Evolutionary conservation across 208 protist species (phyloP), one percentile per base, ranked within the genome.

Genomic region (Crithidia bombi): DNA sequence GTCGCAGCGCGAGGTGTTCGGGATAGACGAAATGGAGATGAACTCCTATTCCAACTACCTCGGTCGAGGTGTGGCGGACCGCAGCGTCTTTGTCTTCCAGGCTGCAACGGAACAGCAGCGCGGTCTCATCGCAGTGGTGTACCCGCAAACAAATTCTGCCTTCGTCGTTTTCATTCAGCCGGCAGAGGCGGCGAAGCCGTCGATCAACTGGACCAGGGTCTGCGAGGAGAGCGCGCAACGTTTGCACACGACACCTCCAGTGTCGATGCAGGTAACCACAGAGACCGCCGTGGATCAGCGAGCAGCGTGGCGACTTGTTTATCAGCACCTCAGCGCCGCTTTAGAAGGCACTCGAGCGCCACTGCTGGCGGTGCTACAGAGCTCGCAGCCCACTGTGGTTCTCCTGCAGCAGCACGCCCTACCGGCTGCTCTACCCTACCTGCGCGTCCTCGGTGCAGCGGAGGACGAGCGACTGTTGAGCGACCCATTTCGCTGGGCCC

Each of bases 401-500:
- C 79, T 96, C 21, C 46, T 96, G 23, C 76, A 87, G 61, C 89
- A 94, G 61, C 88, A 82, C 36, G 55, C 62, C 43, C 55, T 95
- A 28, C 92, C 88, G 12, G 36, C 65, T 0, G 33, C 35, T 1
- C 61, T 95, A 56, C 84, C 92, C 1, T 94, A 92, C 77, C 73
- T 97, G 0, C 84, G 92, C 46, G 69, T 89, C 0, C 79, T 95
- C 12, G 92, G 92, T 28, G 90, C 86, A 6, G 74, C 66, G 12
- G 92, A 97, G 59, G 92, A 97, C 62, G 89, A 93, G 52, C 80
- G 84, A 44, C 70, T 97, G 36, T 70, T 97, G 23, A 69, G 79
- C n/a, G 92, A 97, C 70, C 88, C 90, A 6, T 95, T 97, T 54
- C 84, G 87, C 50, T 97, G 92, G 90, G 44, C 75, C 0, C 74